A percentile compares a stretch with the other conserved stretches of the same genome.
phyloP scores from a whole-genome alignment of 768 basidiomycete genomes.

The Boletellus ananiceps region DNA sequence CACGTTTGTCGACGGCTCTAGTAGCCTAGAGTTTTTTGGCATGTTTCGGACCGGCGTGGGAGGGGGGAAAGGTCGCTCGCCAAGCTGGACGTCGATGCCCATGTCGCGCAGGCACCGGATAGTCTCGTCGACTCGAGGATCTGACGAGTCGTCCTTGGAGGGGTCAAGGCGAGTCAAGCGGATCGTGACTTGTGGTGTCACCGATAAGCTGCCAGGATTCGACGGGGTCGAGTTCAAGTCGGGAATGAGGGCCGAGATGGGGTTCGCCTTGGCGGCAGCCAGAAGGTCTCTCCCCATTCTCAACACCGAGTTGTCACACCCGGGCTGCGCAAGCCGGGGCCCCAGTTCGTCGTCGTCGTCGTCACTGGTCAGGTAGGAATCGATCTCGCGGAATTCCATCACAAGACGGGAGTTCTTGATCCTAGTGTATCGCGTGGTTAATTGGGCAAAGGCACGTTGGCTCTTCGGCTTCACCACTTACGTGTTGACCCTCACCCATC shows the following conservation, averaged over 20 bases:
- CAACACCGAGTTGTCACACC: conserved; percentile 71
- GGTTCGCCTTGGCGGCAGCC: conserved; percentile 57
- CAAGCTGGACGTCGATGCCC: conserved; percentile 65
- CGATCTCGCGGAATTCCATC: conserved; percentile 80
- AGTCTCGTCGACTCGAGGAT: conserved; percentile 59
- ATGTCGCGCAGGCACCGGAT: conserved; percentile 51
- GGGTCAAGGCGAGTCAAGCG: conserved; percentile 69
- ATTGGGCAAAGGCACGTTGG: neutral
- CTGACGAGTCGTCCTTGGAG: conserved; percentile 28
- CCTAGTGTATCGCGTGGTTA: conserved; percentile 35
- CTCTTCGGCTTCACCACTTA: conserved; percentile 35
- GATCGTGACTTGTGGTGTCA: conserved; percentile 48
- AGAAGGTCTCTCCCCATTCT: conserved; percentile 66
- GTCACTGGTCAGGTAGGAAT: conserved; percentile 67
- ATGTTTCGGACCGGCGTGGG: neutral
- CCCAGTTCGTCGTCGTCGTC: conserved; percentile 40
- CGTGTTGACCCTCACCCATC: conserved; percentile 89
- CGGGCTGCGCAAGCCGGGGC: conserved; percentile 43
- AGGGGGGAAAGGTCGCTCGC: conserved; percentile 41
- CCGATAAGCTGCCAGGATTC: conserved; percentile 9
- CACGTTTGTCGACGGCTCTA: conserved; percentile 54
- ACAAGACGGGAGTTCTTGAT: conserved; percentile 73
- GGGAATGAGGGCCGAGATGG: conserved; percentile 31
- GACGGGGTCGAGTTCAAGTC: conserved; percentile 6
- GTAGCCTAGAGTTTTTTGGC: conserved; percentile 4